Evolutionary conservation across 176 grass and related monocot species (phyloP).

Genomic region (Zoysia pacifica): DNA sequence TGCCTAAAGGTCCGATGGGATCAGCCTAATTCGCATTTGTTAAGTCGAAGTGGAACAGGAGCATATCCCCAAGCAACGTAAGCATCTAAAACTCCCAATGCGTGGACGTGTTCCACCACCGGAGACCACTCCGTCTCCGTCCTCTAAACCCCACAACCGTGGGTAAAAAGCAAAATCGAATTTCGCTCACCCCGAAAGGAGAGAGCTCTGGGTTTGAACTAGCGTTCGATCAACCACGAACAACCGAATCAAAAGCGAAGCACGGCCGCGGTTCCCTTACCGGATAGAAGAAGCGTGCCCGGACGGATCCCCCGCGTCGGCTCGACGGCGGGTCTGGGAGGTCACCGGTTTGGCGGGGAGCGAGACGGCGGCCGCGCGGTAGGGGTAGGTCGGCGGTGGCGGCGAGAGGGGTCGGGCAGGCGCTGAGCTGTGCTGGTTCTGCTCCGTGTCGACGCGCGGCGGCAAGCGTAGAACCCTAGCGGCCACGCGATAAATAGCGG

Average conservation of each 20-base stretch:
- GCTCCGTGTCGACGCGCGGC: conserved; percentile 18
- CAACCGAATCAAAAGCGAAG: neutral
- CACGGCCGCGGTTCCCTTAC: neutral
- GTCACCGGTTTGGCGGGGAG: neutral
- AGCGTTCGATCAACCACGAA: neutral
- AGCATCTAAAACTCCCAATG: neutral
- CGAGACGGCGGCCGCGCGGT: neutral
- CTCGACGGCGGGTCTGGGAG: neutral
- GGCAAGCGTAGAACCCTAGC: conserved; percentile 23
- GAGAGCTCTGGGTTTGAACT: neutral
- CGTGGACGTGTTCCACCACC: neutral
- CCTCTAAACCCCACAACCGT: neutral
- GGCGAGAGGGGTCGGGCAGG: neutral
- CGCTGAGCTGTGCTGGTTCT: neutral
- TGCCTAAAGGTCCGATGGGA: neutral
- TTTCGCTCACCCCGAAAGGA: neutral
- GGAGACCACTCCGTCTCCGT: neutral
- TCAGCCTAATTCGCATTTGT: neutral
- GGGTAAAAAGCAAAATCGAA: neutral
- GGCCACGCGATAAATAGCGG: conserved; percentile 11
- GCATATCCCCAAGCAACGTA: no score
- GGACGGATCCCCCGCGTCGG: neutral
- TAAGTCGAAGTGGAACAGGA: neutral
- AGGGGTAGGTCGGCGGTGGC: neutral
- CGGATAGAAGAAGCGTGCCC: neutral